A percentile compares a stretch with the other conserved stretches of the same genome.
These are phyloP conservation scores for Auricularia sp. DNA, from an alignment of 768 basidiomycete genomes.

Conservation along the genomic window DNA sequence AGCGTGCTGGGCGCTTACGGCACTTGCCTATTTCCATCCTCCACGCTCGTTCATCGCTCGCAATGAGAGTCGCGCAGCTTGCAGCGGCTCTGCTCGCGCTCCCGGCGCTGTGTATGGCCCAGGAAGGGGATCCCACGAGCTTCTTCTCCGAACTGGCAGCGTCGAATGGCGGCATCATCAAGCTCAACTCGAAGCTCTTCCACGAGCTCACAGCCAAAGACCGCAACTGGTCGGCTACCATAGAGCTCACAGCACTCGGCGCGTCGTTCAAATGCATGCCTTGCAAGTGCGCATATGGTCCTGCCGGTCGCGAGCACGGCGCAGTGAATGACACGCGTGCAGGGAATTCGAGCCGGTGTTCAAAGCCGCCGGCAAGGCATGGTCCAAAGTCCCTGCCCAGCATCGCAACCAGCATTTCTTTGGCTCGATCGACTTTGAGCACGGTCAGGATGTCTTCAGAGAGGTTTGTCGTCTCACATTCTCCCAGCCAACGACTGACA, in stretches of 20 bases:
- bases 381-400: constrained; percentile 49
- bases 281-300: constrained; percentile 59
- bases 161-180: constrained; percentile 69
- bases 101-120: constrained; percentile 11
- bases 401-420: constrained; percentile 86
- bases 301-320: neutral
- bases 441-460: constrained; percentile 67
- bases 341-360: constrained; percentile 84
- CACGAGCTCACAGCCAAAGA: constrained; percentile 66
- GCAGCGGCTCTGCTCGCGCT: neutral
- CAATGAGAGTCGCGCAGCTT: neutral
- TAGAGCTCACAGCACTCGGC: constrained; percentile 85
- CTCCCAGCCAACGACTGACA: neutral
- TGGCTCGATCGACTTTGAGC: constrained; percentile 80
- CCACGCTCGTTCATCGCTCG: neutral
- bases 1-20: neutral
- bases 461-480: constrained; percentile 37
- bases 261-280: constrained; percentile 76
- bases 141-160: constrained; percentile 62
- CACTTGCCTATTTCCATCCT: neutral
- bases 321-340: constrained; percentile 4
- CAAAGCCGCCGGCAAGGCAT: constrained; percentile 75
- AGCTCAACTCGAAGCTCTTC: constrained; percentile 64
- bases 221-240: constrained; percentile 78
- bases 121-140: constrained; percentile 25